These are phyloP conservation scores for Trichoderma parareesei DNA, from an alignment of 495 filamentous ascomycete species.

Conservation along the genomic window DNA sequence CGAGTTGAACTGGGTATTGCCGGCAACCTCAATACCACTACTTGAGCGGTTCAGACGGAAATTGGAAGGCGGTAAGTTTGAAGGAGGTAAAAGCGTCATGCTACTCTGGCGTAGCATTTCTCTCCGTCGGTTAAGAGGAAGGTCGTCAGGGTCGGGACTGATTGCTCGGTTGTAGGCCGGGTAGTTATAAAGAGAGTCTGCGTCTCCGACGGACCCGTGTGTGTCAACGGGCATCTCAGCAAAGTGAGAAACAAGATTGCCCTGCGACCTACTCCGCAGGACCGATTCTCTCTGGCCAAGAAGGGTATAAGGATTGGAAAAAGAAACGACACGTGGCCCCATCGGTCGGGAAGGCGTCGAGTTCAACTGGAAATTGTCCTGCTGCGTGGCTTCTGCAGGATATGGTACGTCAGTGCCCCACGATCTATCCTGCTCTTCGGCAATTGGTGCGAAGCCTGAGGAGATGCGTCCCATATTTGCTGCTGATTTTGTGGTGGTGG, in stretches of 20 bases:
- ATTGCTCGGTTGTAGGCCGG: constrained; percentile 13
- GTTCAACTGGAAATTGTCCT: background rate
- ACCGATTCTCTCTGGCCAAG: constrained; percentile 55
- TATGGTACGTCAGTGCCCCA: background rate
- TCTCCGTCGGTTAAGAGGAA: constrained; percentile 65
- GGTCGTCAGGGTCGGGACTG: constrained; percentile 47
- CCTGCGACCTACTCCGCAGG: constrained; percentile 42
- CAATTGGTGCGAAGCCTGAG: constrained; percentile 5
- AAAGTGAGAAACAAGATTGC: constrained; percentile 19
- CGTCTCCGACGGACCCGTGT: constrained; percentile 26
- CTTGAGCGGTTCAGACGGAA: background rate
- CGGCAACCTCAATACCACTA: constrained; percentile 17
- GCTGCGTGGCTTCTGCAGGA: background rate
- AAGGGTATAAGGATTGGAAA: constrained; percentile 42
- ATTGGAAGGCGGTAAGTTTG: constrained; percentile 11
- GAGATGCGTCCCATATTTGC: background rate
- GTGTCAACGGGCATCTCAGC: constrained; percentile 11
- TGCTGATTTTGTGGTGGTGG: constrained; percentile 10
- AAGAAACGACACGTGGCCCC: constrained; percentile 52
- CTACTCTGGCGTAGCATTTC: constrained; percentile 42
- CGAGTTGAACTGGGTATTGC: constrained; percentile 39
- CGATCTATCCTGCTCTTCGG: background rate
- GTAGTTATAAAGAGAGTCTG: constrained; percentile 26
- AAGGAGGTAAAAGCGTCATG: constrained; percentile 14
- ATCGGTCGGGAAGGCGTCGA: constrained; percentile 14